These are phyloP conservation scores for Microdochium paspali DNA, from an alignment of 2,329 filamentous ascomycete species.

Conservation along the genomic window DNA sequence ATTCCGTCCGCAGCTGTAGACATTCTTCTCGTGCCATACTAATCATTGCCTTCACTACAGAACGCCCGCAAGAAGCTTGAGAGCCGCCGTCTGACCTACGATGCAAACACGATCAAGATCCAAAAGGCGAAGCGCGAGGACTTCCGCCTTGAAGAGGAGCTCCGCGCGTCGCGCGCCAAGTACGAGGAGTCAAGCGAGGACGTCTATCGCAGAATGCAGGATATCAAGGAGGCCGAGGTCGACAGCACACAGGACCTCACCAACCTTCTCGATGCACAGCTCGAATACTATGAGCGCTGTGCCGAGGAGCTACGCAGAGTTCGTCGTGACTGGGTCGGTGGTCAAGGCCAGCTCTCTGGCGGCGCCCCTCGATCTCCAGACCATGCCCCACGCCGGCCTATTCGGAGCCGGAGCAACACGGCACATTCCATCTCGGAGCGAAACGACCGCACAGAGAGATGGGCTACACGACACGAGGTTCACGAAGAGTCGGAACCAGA, in stretches of 20 bases:
- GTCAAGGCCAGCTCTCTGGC: slow-evolving; percentile 6
- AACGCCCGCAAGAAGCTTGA: slow-evolving; percentile 90
- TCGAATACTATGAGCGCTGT: slow-evolving; percentile 86
- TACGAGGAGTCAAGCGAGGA: slow-evolving; percentile 95
- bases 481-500: slow-evolving; percentile 24
- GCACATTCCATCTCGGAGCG: slow-evolving; percentile 31
- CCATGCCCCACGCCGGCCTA: slow-evolving; percentile 11
- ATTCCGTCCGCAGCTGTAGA: too few species aligned
- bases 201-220: slow-evolving; percentile 84
- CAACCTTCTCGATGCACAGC: slow-evolving; percentile 76
- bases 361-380: slow-evolving; percentile 14
- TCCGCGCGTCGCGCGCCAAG: slow-evolving; percentile 84
- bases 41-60: slow-evolving; percentile 26
- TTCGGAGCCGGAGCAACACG: slow-evolving; percentile 37
- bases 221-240: slow-evolving; percentile 84
- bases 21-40: not conserved
- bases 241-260: slow-evolving; percentile 76
- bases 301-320: slow-evolving; percentile 65
- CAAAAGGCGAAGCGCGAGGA: slow-evolving; percentile 14
- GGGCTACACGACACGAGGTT: slow-evolving; percentile 18
- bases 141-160: slow-evolving; percentile 73
- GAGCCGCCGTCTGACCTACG: slow-evolving; percentile 77
- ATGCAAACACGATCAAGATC: slow-evolving; percentile 47
- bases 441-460: slow-evolving; percentile 24
- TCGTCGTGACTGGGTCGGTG: slow-evolving; percentile 33